Conservation (phyloP, 2,329 filamentous ascomycete species). For the Domatiomyces globalis region DNA sequence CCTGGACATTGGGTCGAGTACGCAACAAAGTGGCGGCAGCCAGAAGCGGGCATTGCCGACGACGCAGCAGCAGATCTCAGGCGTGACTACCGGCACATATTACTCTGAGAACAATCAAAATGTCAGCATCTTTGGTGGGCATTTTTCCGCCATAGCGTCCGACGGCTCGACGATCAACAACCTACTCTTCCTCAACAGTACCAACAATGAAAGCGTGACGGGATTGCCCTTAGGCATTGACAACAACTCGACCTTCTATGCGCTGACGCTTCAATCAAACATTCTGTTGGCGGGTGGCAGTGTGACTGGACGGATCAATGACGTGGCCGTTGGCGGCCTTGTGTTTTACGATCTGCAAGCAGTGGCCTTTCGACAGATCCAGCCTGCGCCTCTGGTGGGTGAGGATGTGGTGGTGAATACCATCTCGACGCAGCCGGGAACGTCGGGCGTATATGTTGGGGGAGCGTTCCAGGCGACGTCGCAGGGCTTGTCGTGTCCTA, state of each 20-base stretch:
- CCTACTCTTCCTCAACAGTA: constrained; percentile 65
- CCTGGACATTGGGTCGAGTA: constrained; percentile 34
- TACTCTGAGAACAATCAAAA: constrained; percentile 58
- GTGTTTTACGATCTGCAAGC: constrained; percentile 62
- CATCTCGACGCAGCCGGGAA: constrained; percentile 57
- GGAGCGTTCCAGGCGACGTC: constrained; percentile 64
- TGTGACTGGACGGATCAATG: constrained; percentile 55
- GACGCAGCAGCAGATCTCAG: constrained; percentile 23
- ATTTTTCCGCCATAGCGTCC: constrained; percentile 58
- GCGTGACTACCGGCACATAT: constrained; percentile 62
- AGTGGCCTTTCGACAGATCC: constrained; percentile 46
- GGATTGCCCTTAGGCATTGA: constrained; percentile 56
- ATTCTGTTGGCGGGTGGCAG: constrained; percentile 71
- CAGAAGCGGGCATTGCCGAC: constrained; percentile 19
- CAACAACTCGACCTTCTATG: constrained; percentile 57
- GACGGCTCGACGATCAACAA: constrained; percentile 65
- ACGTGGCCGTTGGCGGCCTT: constrained; percentile 53
- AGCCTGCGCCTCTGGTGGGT: constrained; percentile 64
- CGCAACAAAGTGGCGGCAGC: constrained; percentile 13
- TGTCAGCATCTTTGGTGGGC: constrained; percentile 74
- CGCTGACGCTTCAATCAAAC: constrained; percentile 53
- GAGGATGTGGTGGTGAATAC: constrained; percentile 57
- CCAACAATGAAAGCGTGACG: constrained; percentile 49
- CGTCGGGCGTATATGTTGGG: constrained; percentile 66
- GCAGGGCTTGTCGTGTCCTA: constrained; percentile 67